Conservation (phyloP, 73 alveolate genomes). For the Paramecium caudatum region DNA sequence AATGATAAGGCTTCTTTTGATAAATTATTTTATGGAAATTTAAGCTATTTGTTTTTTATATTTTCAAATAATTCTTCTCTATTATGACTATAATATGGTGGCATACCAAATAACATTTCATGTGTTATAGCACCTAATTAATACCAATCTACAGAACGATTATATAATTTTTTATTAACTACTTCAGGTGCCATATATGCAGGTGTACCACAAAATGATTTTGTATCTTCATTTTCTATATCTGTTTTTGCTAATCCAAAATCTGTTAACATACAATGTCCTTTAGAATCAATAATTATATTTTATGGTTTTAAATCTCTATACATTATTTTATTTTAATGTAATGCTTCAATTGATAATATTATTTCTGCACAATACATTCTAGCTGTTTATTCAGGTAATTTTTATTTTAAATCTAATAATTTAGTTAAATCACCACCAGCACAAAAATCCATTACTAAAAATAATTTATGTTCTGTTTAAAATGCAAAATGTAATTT, state of each 20-base stretch:
- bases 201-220: constrained; percentile 89
- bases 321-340: constrained; percentile 81
- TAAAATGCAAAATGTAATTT: constrained; percentile 92
- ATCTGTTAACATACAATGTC: constrained; percentile 86
- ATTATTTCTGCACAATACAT: constrained; percentile 88
- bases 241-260: constrained; percentile 87
- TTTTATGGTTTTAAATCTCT: constrained; percentile 89
- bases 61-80: constrained; percentile 62
- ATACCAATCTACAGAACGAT: constrained; percentile 84
- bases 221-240: constrained; percentile 78
- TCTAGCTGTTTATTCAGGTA: constrained; percentile 87
- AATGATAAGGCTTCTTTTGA: not conserved
- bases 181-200: constrained; percentile 92
- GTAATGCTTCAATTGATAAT: constrained; percentile 88
- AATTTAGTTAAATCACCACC: constrained; percentile 89
- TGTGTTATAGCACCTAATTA: constrained; percentile 79
- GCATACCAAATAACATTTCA: constrained; percentile 72
- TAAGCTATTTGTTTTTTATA: constrained; percentile 54
- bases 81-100: constrained; percentile 58
- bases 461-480: constrained; percentile 88
- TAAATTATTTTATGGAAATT: constrained; percentile 38
- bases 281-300: constrained; percentile 83
- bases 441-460: constrained; percentile 95
- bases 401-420: constrained; percentile 67
- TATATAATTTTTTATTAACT: constrained; percentile 81